Evolutionary conservation across 2,329 filamentous ascomycete species (phyloP).

Genomic region (Ophiostoma himal-ulmi): DNA sequence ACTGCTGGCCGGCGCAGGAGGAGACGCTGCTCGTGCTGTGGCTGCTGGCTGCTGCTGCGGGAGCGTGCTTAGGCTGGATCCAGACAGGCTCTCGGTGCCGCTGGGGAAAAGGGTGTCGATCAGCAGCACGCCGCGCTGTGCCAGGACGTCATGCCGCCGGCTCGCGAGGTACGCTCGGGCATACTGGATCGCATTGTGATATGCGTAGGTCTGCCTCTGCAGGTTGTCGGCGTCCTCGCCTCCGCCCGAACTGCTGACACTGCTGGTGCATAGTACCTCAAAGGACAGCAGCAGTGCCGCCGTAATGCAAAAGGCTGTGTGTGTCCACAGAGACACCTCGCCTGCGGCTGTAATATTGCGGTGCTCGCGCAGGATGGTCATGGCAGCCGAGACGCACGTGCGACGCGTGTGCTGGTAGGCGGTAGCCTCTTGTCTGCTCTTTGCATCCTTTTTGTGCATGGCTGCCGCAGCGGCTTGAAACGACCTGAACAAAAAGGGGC

Average conservation of each 20-base stretch:
- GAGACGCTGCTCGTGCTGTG: not conserved
- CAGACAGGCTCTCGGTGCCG: conserved; percentile 9
- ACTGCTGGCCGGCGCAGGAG: not conserved
- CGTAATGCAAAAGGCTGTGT: conserved; percentile 30
- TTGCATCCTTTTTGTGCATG: not conserved
- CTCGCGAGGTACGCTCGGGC: conserved; percentile 24
- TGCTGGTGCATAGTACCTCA: conserved; percentile 25
- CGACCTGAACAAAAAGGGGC: conserved; percentile 34
- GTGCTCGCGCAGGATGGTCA: conserved; percentile 33
- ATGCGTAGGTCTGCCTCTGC: conserved; percentile 18
- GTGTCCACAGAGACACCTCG: conserved; percentile 29
- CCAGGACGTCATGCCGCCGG: conserved; percentile 26
- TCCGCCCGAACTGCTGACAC: not conserved
- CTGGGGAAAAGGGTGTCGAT: conserved; percentile 25
- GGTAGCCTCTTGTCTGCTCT: not conserved
- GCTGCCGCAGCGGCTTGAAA: conserved; percentile 28
- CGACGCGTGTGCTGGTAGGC: conserved; percentile 31
- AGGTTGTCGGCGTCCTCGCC: not conserved
- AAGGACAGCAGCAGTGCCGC: conserved; percentile 28
- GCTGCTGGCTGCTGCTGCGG: not conserved
- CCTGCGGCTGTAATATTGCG: conserved; percentile 25
- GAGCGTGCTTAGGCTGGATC: not conserved
- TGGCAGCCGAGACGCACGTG: conserved; percentile 35
- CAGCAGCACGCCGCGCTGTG: conserved; percentile 27
- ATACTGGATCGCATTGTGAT: conserved; percentile 22